Evolutionary conservation across 176 grass and related monocot genomes (phyloP), one percentile per base, ranked within the genome.

Genomic region (Tuctoria greenei): DNA sequence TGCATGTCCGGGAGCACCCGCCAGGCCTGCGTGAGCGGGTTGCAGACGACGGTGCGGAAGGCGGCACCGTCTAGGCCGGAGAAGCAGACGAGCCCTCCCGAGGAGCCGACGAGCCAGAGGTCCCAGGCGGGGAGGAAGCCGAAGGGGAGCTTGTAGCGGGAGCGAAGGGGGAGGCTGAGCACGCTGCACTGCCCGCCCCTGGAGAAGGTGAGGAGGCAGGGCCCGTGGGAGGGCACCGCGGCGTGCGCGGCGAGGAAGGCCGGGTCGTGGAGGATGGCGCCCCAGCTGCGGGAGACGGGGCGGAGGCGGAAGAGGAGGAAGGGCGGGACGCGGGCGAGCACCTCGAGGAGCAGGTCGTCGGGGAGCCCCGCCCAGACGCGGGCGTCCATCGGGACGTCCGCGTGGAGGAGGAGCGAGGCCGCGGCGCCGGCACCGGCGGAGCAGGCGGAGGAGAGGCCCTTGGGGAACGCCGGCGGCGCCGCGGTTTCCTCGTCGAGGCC

Each of bases 81-180:
- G 74, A 98, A 82, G 85, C 95, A 98, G 81, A 98, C 86, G 62
- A 98, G 89, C 2, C 95, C 95, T 0, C 86, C 81, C 7, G 95
- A 98, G 57, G 91, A 98, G n/a, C 95, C 91, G 65, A 98, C 95
- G 62, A 94, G 86, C 76, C 86, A 98, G 79, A 94, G 84, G 62
- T 88, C 95, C 91, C 91, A 98, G 64, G 88, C 72, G 43, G 95
- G 95, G 77, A 98, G 83, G 80, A 98, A 92, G 16, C 43, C 86
- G 40, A 85, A 79, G 10, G 95, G 91, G 38, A 98, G 86, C 72
- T 87, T 80, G 83, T 89, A 94, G 81, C 95, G 92, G 27, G 89
- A 73, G 77, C 82, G 88, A 58, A 94, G 75, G 24, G 91, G 95
- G 36, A 98, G 37, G 84, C 95, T 94, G 76, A 94, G 81, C 61